A percentile compares a stretch with the other conserved stretches of the same genome.
Conservation (phyloP, 23 red algal genomes). For the Agarophyton chilense region DNA sequence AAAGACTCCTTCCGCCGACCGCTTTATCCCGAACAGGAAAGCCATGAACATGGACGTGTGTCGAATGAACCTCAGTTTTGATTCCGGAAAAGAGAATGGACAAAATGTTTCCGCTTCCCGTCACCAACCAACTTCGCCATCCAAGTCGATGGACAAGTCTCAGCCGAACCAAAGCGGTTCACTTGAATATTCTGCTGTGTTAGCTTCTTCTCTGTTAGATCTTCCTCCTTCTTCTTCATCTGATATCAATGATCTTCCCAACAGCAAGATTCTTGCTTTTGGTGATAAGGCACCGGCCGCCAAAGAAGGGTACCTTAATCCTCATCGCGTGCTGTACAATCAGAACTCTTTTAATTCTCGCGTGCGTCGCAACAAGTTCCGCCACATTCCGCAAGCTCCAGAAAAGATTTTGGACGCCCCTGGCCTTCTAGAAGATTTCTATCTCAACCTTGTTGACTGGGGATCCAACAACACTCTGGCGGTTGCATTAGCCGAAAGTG, state of each 20-base stretch:
- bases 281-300: constrained; percentile 88
- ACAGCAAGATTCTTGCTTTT: constrained; percentile 93
- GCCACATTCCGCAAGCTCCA: constrained; percentile 85
- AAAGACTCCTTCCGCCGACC: constrained; percentile 71
- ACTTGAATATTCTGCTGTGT: constrained; percentile 48
- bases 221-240: constrained; percentile 17
- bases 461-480: constrained; percentile 83
- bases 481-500: constrained; percentile 85
- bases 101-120: background rate
- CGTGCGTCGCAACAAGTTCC: constrained; percentile 79
- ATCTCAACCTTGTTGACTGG: constrained; percentile 98
- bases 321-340: constrained; percentile 85
- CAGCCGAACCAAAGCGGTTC: background rate
- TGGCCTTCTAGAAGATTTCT: constrained; percentile 92
- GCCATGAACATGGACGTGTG: constrained; percentile 92
- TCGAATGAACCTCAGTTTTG: constrained; percentile 67
- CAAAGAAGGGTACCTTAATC: constrained; percentile 82
- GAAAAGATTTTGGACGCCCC: constrained; percentile 93
- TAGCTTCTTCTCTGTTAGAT: constrained; percentile 77
- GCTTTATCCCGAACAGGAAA: constrained; percentile 92
- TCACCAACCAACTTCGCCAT: background rate
- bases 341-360: constrained; percentile 21
- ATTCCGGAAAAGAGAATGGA: constrained; percentile 77
- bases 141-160: background rate
- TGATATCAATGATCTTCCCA: constrained; percentile 29